Evolutionary conservation across 164 flowering plant species (phyloP), one percentile per base, ranked within the genome.

Genomic region (Brasenia schreberi): DNA sequence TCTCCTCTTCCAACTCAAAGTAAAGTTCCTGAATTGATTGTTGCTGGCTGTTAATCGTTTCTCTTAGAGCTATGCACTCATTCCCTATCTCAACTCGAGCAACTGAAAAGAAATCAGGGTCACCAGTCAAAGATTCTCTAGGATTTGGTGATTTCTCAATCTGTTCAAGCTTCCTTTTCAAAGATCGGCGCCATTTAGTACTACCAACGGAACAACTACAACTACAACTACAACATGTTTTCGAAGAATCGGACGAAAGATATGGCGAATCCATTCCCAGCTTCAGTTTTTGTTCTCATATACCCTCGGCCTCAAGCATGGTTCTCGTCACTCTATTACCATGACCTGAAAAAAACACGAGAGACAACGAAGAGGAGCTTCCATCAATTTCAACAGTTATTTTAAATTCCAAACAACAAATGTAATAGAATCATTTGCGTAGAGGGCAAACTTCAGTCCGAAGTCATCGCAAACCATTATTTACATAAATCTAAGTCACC

Each of bases 1-100:
- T 80, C 80, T 94, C 98, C 80, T 89, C 95, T 11, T 94, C 98
- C 70, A 94, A 67, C 59, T 94, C 98, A 2, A 52, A 16, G 67
- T 76, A 80, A 65, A 95, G 74, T 42, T 85, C 90, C 74, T 88
- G 92, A 43, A 95, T 87, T 0, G 81, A 62, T 63, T 79, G 74
- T 69, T 92, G 97, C 64, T 91, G 96, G 66, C 78, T 86, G 62
- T 73, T 62, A n/a, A 92, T 85, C 61, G 78, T 79, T 79, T 88
- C 99, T 0, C 99, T 84, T 63, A 95, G 59, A 0, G 86, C 90
- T 27, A 7, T 59, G 65, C 90, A 84, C 64, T 95, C 99, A 70
- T 89, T 95, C 77, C 82, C 96, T 33, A 87, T 67, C 68, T 87
- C 84, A 5, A 95, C 88, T 11, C 83, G 82, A 2, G 93, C 92